Evolutionary conservation across 305 asterid genomes (phyloP).

Genomic region (Fraxinus baroniana): DNA sequence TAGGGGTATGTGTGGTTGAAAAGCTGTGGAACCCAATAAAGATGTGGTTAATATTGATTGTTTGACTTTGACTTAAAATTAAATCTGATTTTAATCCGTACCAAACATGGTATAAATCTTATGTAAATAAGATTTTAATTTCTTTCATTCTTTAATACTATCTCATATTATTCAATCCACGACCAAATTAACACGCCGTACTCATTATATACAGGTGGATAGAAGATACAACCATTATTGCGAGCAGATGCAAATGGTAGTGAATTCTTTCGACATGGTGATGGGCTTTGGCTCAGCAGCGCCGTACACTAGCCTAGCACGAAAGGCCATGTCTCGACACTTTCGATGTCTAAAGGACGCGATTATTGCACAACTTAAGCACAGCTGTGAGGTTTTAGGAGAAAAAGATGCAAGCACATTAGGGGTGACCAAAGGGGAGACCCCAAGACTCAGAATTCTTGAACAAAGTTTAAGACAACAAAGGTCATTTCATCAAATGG

Average conservation of each 20-base stretch:
- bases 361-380: constrained; percentile 61
- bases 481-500: constrained; percentile 81
- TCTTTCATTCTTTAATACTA: not conserved
- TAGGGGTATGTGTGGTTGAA: too few relatives aligned
- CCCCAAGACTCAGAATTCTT: constrained; percentile 77
- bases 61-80: too few relatives aligned
- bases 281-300: constrained; percentile 95
- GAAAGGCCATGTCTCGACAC: constrained; percentile 92
- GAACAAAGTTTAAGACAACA: constrained; percentile 90
- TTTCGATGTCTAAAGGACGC: constrained; percentile 89
- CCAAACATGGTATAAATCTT: too few relatives aligned
- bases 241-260: constrained; percentile 96
- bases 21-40: too few relatives aligned
- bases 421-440: constrained; percentile 86
- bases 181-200: not conserved
- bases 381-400: constrained; percentile 68
- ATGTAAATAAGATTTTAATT: not conserved
- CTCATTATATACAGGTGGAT: constrained; percentile 60
- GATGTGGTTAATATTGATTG: too few relatives aligned
- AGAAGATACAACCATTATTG: constrained; percentile 86
- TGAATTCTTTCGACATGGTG: constrained; percentile 85
- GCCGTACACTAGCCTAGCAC: constrained; percentile 83
- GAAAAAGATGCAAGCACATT: constrained; percentile 67
- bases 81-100: too few relatives aligned
- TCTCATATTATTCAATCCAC: not conserved